These are phyloP conservation scores for Piromyces finnis DNA, from an alignment of 192 early-diverging fungal genomes.

Conservation along the genomic window DNA sequence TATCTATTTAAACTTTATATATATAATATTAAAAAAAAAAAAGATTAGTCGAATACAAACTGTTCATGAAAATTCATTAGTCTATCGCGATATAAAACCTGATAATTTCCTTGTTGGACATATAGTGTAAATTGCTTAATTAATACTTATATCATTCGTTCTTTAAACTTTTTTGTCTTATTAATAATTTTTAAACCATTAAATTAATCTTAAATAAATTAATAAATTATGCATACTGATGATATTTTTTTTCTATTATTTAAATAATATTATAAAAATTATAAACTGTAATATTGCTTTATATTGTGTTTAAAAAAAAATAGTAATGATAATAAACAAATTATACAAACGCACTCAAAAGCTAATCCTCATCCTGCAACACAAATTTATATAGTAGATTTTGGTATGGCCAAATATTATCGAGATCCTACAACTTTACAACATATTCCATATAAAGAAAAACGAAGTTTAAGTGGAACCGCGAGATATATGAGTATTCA, in stretches of 20 bases:
- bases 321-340: slow-evolving; percentile 1
- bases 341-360: slow-evolving; percentile 26
- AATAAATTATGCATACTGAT: no score
- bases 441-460: slow-evolving; percentile 95
- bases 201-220: no score
- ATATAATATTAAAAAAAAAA: not conserved
- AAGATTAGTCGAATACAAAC: slow-evolving; percentile 49
- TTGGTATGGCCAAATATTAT: slow-evolving; percentile 98
- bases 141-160: no score
- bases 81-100: slow-evolving; percentile 97
- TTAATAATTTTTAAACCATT: no score
- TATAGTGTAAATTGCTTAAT: slow-evolving; percentile 3
- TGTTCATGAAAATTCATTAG: slow-evolving; percentile 85
- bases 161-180: no score
- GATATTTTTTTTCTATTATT: no score
- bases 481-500: slow-evolving; percentile 98
- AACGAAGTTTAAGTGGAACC: slow-evolving; percentile 87
- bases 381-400: slow-evolving; percentile 84
- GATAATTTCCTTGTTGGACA: slow-evolving; percentile 94
- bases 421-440: slow-evolving; percentile 87
- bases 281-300: no score
- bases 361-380: slow-evolving; percentile 33
- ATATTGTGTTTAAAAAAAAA: no score
- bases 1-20: no score
- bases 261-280: no score